Base-by-base conservation (phyloP, 495 filamentous ascomycete genomes). In the Glonium stellatum region DNA sequence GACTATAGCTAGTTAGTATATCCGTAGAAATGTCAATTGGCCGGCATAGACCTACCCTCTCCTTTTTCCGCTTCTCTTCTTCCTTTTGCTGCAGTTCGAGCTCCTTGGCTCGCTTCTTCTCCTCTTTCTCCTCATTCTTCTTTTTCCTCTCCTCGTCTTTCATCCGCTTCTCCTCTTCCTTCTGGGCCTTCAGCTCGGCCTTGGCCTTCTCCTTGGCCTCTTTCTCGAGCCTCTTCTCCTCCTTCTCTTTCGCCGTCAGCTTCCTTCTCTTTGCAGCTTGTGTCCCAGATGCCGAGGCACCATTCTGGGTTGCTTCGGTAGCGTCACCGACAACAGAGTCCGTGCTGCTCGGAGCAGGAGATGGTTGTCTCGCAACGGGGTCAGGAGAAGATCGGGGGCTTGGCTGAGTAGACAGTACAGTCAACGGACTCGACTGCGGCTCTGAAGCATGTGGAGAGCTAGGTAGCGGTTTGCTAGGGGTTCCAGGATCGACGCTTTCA, bases 21-120 rank as follows among this genome's bases (percentile, higher is more conserved):
- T 10, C 13, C 23, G 9, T 55, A 18, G 10, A 18, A 59, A 1
- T 27, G 6, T 25, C 39, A 42, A 22, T 54, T 6, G 1, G 19
- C 13, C 5, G 21, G 1, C n/a, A 22, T 42, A 36, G 34, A 69
- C 77, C 69, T 64, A 91, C 81, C 62, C 73, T 80, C 21, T 83
- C 80, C 69, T 92, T 90, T 71, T 78, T 78, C 64, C 72, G 76
- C 67, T 81, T 82, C 72, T 74, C 71, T 31, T 81, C 77, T 62
- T 79, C 79, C 39, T 73, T 73, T 4, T 66, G 63, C 59, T 70
- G 73, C 54, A 61, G 68, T 46, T 72, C 73, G 0, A 71, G 57
- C 42, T 76, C 73, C 51, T 69, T 70, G 21, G 66, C 61, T 46
- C 74, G 72, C 66, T 76, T 78, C 66, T 79, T 77, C 42, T 75